phyloP scores from a whole-genome alignment of 2,329 filamentous ascomycete species.

The Aspergillus udagawae region DNA sequence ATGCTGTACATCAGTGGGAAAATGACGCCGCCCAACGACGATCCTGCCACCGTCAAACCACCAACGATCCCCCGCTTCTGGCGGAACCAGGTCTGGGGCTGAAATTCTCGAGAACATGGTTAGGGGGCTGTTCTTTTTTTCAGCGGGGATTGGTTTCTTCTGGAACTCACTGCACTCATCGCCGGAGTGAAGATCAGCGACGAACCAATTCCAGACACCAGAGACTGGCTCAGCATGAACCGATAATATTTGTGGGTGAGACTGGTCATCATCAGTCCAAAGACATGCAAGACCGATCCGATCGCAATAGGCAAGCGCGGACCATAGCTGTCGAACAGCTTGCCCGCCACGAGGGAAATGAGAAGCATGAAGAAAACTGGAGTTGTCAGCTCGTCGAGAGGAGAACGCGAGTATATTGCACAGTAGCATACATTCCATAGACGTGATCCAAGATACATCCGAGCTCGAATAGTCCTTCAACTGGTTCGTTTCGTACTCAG shows the following conservation, averaged over 20 bases:
- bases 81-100: too few species aligned
- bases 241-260: conserved; percentile 49
- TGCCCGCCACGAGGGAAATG: conserved; percentile 51
- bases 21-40: conserved; percentile 49
- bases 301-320: conserved; percentile 50
- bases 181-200: too few species aligned
- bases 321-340: conserved; percentile 59
- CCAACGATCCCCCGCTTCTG: too few species aligned
- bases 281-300: conserved; percentile 50
- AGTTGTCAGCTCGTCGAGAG: conserved; percentile 14
- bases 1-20: conserved; percentile 55
- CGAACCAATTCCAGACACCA: not conserved
- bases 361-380: conserved; percentile 10
- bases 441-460: conserved; percentile 55
- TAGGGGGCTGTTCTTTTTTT: too few species aligned
- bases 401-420: not conserved
- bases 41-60: too few species aligned
- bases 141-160: too few species aligned
- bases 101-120: too few species aligned
- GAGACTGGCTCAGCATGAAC: not conserved
- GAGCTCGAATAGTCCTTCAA: conserved; percentile 47
- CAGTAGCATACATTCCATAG: conserved; percentile 45
- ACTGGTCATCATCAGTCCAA: conserved; percentile 53
- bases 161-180: too few species aligned
- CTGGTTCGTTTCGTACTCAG: conserved; percentile 51